phyloP scores from a whole-genome alignment of 2,329 filamentous ascomycete species.

The Microdochium paspali region DNA sequence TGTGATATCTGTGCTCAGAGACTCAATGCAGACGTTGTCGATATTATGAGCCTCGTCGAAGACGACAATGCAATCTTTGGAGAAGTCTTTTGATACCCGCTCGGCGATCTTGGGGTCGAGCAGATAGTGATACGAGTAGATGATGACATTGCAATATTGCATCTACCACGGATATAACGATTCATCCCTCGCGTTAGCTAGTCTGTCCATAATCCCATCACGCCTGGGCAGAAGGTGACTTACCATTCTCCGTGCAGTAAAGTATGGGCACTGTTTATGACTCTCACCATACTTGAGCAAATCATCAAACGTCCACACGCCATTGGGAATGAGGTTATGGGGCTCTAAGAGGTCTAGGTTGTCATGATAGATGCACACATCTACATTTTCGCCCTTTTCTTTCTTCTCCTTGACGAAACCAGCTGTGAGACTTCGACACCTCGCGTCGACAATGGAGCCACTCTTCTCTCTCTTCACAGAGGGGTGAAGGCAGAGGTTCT shows the following conservation, averaged over 20 bases:
- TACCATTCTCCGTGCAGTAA: constrained; percentile 89
- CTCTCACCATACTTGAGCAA: constrained; percentile 85
- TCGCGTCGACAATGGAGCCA: constrained; percentile 85
- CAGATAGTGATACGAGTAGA: constrained; percentile 98
- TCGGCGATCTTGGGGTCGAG: constrained; percentile 98
- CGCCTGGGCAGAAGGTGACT: constrained; percentile 11
- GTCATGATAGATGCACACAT: constrained; percentile 94
- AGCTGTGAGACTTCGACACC: constrained; percentile 89
- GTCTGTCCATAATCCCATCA: not conserved
- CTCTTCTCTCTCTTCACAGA: constrained; percentile 96
- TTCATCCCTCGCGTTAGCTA: not conserved
- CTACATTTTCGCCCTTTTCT: constrained; percentile 86
- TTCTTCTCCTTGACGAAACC: constrained; percentile 98
- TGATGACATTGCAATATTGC: constrained; percentile 98
- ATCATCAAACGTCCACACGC: constrained; percentile 90
- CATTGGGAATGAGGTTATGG: constrained; percentile 87
- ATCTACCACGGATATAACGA: constrained; percentile 45
- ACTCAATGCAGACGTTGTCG: constrained; percentile 98
- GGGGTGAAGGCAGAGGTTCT: constrained; percentile 93
- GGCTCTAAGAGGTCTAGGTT: constrained; percentile 93
- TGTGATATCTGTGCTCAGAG: constrained; percentile 90
- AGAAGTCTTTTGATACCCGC: constrained; percentile 86
- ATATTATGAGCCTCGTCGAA: constrained; percentile 99
- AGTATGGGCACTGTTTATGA: constrained; percentile 96
- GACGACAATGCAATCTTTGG: constrained; percentile 96